These are phyloP conservation scores for Lichina pygmaea DNA, from an alignment of 495 filamentous ascomycete species.

Conservation along the genomic window DNA sequence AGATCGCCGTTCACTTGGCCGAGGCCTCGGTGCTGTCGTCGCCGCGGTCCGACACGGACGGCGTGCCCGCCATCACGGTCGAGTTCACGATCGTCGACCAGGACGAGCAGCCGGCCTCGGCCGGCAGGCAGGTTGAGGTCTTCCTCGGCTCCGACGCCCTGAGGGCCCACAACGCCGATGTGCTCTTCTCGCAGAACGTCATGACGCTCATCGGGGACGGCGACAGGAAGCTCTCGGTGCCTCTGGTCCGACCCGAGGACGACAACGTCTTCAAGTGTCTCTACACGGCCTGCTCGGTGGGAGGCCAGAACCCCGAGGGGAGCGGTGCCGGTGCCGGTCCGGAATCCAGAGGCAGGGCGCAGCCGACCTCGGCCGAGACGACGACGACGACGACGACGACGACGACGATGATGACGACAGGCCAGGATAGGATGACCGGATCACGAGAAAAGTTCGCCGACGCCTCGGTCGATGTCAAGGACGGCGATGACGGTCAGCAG, in stretches of 20 bases:
- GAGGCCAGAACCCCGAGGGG: not conserved
- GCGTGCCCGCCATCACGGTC: conserved; percentile 48
- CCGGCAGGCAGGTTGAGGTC: conserved; percentile 37
- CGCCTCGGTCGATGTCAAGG: not conserved
- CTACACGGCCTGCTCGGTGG: conserved; percentile 22
- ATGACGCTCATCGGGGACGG: conserved; percentile 71
- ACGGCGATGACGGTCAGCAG: not conserved
- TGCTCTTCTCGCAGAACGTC: conserved; percentile 74
- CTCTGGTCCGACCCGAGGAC: conserved; percentile 80
- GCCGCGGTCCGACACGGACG: conserved; percentile 43
- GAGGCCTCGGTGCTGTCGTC: conserved; percentile 65
- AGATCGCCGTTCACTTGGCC: conserved; percentile 56
- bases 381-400: not conserved
- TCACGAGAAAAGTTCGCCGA: not conserved
- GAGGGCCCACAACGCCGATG: conserved; percentile 65
- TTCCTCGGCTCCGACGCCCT: conserved; percentile 74
- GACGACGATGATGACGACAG: not conserved
- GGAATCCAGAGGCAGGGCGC: not conserved
- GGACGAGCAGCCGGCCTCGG: conserved; percentile 15
- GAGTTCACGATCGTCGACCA: conserved; percentile 44
- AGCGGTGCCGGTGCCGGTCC: not conserved
- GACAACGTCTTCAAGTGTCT: conserved; percentile 55
- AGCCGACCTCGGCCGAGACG: not conserved
- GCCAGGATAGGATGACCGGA: not conserved
- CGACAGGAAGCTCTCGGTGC: conserved; percentile 68